Conservation (phyloP, 2,329 filamentous ascomycete species). For the Furcasterigmium sp. region DNA sequence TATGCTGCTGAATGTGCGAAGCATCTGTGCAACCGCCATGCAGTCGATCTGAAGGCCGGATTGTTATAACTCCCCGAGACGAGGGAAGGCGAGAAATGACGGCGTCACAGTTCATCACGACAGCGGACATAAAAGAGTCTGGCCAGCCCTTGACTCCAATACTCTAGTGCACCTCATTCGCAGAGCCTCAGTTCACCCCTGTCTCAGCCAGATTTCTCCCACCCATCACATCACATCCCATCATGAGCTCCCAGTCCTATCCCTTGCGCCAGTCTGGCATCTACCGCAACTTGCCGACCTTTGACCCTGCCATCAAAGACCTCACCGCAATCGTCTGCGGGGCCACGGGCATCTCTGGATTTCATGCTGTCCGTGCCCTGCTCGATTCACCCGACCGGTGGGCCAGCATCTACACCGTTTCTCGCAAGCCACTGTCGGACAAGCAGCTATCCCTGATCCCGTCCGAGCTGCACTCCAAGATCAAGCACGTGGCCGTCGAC, state of each 20-base stretch:
- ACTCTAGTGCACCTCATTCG: too few species aligned
- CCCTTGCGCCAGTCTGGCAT: neutral
- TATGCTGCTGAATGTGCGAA: too few species aligned
- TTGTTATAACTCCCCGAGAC: too few species aligned
- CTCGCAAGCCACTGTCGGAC: conserved; percentile 1
- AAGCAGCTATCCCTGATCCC: conserved; percentile 2
- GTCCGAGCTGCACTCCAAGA: neutral
- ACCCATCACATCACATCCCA: too few species aligned
- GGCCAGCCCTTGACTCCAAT: too few species aligned
- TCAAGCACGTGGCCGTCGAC: conserved; percentile 4
- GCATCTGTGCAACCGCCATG: too few species aligned
- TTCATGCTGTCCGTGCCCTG: conserved; percentile 5
- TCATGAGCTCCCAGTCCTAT: conserved; percentile 2
- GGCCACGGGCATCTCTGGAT: conserved; percentile 6
- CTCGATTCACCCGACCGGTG: conserved; percentile 5
- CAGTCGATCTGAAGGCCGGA: too few species aligned
- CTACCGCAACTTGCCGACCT: neutral
- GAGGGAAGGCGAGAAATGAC: too few species aligned
- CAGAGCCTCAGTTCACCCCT: too few species aligned
- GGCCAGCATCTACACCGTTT: conserved; percentile 3
- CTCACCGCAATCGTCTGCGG: conserved; percentile 5
- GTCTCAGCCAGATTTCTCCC: too few species aligned
- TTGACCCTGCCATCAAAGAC: neutral
- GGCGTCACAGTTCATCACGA: too few species aligned
- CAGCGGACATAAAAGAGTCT: too few species aligned